Evolutionary conservation across 2,329 filamentous ascomycete genomes (phyloP), one percentile per base, ranked within the genome.

Genomic region (Davidsoniella neocaledoniae): DNA sequence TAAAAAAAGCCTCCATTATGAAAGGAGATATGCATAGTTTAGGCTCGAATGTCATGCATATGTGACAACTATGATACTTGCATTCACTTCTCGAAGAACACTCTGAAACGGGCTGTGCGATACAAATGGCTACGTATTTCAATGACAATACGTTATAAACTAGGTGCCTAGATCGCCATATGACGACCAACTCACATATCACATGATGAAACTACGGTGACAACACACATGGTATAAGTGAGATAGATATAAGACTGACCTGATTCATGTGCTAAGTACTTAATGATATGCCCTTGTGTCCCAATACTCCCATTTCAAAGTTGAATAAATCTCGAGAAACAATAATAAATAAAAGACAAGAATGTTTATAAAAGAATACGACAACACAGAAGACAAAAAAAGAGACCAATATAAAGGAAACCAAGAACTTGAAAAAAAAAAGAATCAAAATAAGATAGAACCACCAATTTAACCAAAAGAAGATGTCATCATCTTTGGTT

Each of bases 341-440:
- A 48, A 49, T 29, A 43, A 43, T 33, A 43, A 36, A 29, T 25
- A 25, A 6, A 45, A 50, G n/a, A 41, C 12, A 45, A 45, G 16
- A 29, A 43, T n/a, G 16, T 23, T 23, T 23, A 43, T 37, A 43
- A 45, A 39, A 19, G 21, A 44, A 16, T 14, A 26, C 25, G 5
- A 14, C 43, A 12, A 45, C 14, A 45, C 12, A 21, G 21, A 21
- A 23, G 9, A 43, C 21, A 39, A 19, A 29, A n/a, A 36, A 43
- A 48, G n/a, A 43, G 14, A n/a, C n/a, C 39, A 43, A 16, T 14
- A 25, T 46, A 14, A 43, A 12, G 29, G 29, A 36, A 45, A 44
- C n/a, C 5, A 46, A 45, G 29, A 26, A 25, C 21, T 21, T n/a
- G 25, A 46, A 46, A 17, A 41, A 42, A 51, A 46, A 36, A 47